These are phyloP conservation scores for Babjeviella inositovora DNA, from an alignment of 805 yeast genomes.

Conservation along the genomic window DNA sequence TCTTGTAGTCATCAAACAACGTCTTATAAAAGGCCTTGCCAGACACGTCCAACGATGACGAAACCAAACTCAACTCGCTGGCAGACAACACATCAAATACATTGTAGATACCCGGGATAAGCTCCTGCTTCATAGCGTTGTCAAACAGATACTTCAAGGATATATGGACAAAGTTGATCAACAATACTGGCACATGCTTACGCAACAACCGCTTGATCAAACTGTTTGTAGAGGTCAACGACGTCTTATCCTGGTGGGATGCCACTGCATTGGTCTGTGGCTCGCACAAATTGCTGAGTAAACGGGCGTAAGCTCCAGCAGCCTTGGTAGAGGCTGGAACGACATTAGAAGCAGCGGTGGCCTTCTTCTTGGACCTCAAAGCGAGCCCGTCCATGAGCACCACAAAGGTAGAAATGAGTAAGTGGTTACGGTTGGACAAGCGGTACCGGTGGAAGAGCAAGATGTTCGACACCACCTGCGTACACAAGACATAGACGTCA, in stretches of 20 bases:
- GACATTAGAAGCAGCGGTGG: constrained; percentile 5
- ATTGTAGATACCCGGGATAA: constrained; percentile 40
- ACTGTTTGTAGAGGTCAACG: constrained; percentile 37
- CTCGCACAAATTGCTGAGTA: constrained; percentile 58
- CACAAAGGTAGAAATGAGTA: constrained; percentile 31
- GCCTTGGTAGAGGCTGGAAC: constrained; percentile 12
- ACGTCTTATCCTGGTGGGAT: constrained; percentile 9
- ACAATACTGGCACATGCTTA: constrained; percentile 40
- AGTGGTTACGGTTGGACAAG: constrained; percentile 58
- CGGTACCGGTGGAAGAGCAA: constrained; percentile 56
- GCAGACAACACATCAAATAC: constrained; percentile 57
- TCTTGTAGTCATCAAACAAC: constrained; percentile 58
- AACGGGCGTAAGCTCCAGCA: constrained; percentile 35
- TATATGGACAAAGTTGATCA: constrained; percentile 40
- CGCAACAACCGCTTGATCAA: constrained; percentile 45
- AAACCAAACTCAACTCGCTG: constrained; percentile 46
- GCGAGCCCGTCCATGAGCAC: constrained; percentile 33
- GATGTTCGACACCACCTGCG: constrained; percentile 40
- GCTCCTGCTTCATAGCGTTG: constrained; percentile 22
- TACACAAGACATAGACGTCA: constrained; percentile 17
- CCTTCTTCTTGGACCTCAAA: constrained; percentile 9
- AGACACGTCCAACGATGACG: constrained; percentile 48
- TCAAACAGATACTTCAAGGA: constrained; percentile 34
- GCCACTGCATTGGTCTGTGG: constrained; percentile 26
- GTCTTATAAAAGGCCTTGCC: constrained; percentile 54